Evolutionary conservation across 148 eudicot species (phyloP).

Genomic region (Chenopodium quinoa): DNA sequence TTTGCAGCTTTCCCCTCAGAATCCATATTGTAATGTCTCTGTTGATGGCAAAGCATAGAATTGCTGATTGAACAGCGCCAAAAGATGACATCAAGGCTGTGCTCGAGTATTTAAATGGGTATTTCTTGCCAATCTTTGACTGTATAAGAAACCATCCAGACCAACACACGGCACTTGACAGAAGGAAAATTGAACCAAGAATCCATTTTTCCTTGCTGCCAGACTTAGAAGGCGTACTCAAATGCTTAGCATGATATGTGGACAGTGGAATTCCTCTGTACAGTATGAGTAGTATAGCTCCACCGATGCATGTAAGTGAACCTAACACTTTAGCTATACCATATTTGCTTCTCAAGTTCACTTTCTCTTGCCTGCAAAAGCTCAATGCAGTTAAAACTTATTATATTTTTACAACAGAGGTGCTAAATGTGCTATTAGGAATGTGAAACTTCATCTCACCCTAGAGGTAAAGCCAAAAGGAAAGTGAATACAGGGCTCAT

Average conservation of each 20-base stretch:
- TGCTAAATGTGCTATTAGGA: neutral
- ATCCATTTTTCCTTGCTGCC: conserved; percentile 30
- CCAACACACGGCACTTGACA: conserved; percentile 52
- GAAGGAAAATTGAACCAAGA: conserved; percentile 46
- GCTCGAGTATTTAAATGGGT: conserved; percentile 56
- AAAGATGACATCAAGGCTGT: conserved; percentile 59
- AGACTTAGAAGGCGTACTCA: conserved; percentile 2
- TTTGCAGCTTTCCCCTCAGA: conserved; percentile 54
- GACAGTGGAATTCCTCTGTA: conserved; percentile 57
- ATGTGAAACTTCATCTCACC: conserved; percentile 35
- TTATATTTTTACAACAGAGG: neutral
- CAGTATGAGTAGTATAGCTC: conserved; percentile 47
- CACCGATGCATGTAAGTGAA: conserved; percentile 45
- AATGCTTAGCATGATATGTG: conserved; percentile 15
- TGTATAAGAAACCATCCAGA: conserved; percentile 77
- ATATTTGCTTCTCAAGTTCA: conserved; percentile 46
- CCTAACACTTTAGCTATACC: conserved; percentile 69
- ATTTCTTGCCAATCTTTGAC: conserved; percentile 54
- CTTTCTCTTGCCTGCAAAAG: conserved; percentile 56
- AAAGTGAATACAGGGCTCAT: conserved; percentile 64
- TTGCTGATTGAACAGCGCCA: conserved; percentile 54
- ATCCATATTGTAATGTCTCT: conserved; percentile 48
- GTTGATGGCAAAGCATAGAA: conserved; percentile 42
- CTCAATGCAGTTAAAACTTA: conserved; percentile 9
- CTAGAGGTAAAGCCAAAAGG: conserved; percentile 53